Evolutionary conservation across 2,329 filamentous ascomycete species (phyloP).

Genomic region (Xylariaceae sp.): DNA sequence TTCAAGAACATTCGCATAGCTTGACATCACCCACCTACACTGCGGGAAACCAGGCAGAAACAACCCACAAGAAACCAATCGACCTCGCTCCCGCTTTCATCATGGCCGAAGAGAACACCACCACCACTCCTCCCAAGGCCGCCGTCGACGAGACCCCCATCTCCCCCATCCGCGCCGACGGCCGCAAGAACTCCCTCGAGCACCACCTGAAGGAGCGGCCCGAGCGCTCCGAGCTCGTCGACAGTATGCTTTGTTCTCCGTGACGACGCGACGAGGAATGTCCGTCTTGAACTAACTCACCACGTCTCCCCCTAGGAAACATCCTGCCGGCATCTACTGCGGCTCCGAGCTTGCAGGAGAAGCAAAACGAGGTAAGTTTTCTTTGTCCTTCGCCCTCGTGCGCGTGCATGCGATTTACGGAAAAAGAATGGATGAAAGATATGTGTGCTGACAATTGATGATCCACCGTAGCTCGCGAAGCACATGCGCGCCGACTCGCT

Average conservation of each 20-base stretch:
- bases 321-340: slow-evolving; percentile 77
- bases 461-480: slow-evolving; percentile 57
- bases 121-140: slow-evolving; percentile 8
- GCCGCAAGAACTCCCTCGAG: slow-evolving; percentile 66
- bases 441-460: slow-evolving; percentile 1
- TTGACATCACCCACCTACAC: too few species aligned
- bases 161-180: slow-evolving; percentile 46
- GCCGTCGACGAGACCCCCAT: slow-evolving; percentile 55
- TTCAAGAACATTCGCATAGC: too few species aligned
- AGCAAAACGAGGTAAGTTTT: slow-evolving; percentile 64
- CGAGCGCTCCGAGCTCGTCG: slow-evolving; percentile 71
- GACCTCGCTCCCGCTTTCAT: too few species aligned
- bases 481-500: slow-evolving; percentile 84
- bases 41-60: too few species aligned
- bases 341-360: slow-evolving; percentile 73
- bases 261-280: too few species aligned
- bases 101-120: slow-evolving; percentile 30
- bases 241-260: slow-evolving; percentile 60
- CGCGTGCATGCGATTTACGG: too few species aligned
- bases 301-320: slow-evolving; percentile 54
- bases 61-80: too few species aligned
- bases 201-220: slow-evolving; percentile 69
- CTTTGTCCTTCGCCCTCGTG: neutral
- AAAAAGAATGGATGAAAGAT: neutral
- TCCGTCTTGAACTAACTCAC: slow-evolving; percentile 1